phyloP scores from a whole-genome alignment of 1,139 yeast species.

The Ogataea hybrid region DNA sequence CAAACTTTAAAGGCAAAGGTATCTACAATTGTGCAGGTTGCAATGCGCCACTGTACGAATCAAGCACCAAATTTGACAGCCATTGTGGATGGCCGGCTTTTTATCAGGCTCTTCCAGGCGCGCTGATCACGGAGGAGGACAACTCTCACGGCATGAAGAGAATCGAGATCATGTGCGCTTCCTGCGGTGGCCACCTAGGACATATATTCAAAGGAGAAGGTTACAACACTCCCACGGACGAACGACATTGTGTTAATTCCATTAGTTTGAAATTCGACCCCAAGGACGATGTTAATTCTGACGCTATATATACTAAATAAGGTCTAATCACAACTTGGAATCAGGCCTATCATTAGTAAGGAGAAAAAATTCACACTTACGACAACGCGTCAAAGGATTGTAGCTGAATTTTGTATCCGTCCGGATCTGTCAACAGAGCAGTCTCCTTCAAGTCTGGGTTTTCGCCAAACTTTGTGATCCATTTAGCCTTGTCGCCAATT shows the following conservation, averaged over 20 bases:
- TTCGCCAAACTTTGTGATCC: slow-evolving; percentile 35
- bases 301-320: neutral
- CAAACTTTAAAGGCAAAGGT: slow-evolving; percentile 50
- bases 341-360: slow-evolving; percentile 11
- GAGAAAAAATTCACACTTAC: slow-evolving; percentile 11
- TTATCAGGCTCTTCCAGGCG: slow-evolving; percentile 82
- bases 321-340: slow-evolving; percentile 11
- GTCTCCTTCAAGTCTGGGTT: slow-evolving; percentile 57
- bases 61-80: slow-evolving; percentile 79
- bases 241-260: slow-evolving; percentile 93
- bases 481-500: slow-evolving; percentile 45
- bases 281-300: neutral
- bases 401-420: slow-evolving; percentile 81
- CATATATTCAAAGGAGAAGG: slow-evolving; percentile 97
- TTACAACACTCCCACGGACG: slow-evolving; percentile 82
- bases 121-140: slow-evolving; percentile 65
- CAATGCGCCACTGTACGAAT: slow-evolving; percentile 70
- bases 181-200: slow-evolving; percentile 94
- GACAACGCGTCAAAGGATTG: slow-evolving; percentile 39
- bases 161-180: slow-evolving; percentile 82
- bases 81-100: slow-evolving; percentile 99
- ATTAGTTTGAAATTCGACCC: slow-evolving; percentile 65
- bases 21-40: slow-evolving; percentile 86
- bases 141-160: slow-evolving; percentile 69
- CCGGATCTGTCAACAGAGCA: slow-evolving; percentile 88